Percentiles rank a stretch among this genome's conserved stretches.
phyloP scores from a whole-genome alignment of 345 rosid genomes.

The Combretum micranthum region DNA sequence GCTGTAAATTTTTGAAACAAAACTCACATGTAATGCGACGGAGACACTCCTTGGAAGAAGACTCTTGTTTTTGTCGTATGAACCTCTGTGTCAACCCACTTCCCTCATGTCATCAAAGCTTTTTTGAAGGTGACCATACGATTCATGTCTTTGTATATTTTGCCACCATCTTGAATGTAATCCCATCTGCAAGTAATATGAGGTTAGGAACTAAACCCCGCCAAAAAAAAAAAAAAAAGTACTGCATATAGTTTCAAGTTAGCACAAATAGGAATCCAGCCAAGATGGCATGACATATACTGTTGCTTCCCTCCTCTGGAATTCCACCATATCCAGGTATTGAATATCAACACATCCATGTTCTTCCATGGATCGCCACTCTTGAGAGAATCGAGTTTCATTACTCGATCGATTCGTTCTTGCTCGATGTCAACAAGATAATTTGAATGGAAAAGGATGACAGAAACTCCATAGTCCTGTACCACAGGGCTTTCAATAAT shows the following conservation, averaged over 20 bases:
- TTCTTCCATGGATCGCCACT: constrained; percentile 42
- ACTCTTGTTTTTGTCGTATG: constrained; percentile 52
- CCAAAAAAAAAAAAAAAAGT: too few species aligned
- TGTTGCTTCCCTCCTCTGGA: constrained; percentile 43
- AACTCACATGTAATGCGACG: constrained; percentile 67
- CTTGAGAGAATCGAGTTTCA: constrained; percentile 47
- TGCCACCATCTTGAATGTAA: constrained; percentile 45
- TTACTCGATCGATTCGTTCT: constrained; percentile 38
- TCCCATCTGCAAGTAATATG: constrained; percentile 59
- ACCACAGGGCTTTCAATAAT: too few species aligned
- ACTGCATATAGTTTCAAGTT: too few species aligned
- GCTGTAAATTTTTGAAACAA: background rate
- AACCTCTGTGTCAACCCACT: constrained; percentile 76
- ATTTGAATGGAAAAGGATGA: constrained; percentile 25
- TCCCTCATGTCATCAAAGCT: constrained; percentile 73
- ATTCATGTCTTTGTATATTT: constrained; percentile 44
- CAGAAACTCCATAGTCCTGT: constrained; percentile 47
- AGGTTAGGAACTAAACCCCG: too few species aligned
- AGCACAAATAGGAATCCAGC: background rate
- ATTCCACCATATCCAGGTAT: constrained; percentile 76
- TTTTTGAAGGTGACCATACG: constrained; percentile 64
- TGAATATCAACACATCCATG: constrained; percentile 49
- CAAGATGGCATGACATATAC: constrained; percentile 22
- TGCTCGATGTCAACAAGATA: constrained; percentile 46
- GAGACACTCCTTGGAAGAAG: constrained; percentile 75